These are phyloP conservation scores for Penicillium diatomitis DNA, from an alignment of 495 filamentous ascomycete species.

Conservation along the genomic window DNA sequence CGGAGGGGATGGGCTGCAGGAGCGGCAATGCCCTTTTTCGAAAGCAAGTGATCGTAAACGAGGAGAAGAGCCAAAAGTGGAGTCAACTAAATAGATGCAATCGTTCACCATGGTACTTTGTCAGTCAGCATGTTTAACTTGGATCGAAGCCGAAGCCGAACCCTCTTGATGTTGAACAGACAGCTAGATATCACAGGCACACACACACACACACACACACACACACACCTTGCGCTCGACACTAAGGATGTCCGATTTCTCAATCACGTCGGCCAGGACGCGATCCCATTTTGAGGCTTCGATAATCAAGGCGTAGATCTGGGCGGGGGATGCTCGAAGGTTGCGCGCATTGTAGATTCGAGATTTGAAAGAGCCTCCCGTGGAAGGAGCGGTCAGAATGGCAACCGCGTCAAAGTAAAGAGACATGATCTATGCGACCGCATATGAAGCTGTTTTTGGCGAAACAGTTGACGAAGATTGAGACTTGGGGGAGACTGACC, in stretches of 20 bases:
- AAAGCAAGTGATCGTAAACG: constrained; percentile 75
- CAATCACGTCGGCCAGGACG: constrained; percentile 78
- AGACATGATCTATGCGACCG: constrained; percentile 51
- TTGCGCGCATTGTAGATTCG: constrained; percentile 58
- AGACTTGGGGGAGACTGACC: no score
- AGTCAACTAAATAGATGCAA: constrained; percentile 49
- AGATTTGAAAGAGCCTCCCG: constrained; percentile 72
- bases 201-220: no score
- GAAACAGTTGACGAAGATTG: no score
- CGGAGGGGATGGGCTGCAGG: constrained; percentile 68
- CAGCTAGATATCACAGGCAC: no score
- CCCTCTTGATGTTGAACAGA: no score
- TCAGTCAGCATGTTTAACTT: constrained; percentile 32
- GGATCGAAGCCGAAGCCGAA: neutral
- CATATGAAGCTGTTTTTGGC: no score
- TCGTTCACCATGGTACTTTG: constrained; percentile 14
- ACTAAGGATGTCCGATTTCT: constrained; percentile 57
- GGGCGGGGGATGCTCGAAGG: constrained; percentile 66
- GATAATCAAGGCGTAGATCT: constrained; percentile 75
- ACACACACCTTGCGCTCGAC: constrained; percentile 69
- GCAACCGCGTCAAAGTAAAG: constrained; percentile 87
- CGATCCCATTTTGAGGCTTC: constrained; percentile 87
- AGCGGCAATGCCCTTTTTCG: constrained; percentile 70
- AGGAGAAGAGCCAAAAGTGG: constrained; percentile 74
- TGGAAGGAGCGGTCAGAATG: constrained; percentile 55